Percentiles rank a stretch among this genome's conserved stretches.
Conservation (phyloP, 768 basidiomycete species). For the Kwoniella botswanensis region DNA sequence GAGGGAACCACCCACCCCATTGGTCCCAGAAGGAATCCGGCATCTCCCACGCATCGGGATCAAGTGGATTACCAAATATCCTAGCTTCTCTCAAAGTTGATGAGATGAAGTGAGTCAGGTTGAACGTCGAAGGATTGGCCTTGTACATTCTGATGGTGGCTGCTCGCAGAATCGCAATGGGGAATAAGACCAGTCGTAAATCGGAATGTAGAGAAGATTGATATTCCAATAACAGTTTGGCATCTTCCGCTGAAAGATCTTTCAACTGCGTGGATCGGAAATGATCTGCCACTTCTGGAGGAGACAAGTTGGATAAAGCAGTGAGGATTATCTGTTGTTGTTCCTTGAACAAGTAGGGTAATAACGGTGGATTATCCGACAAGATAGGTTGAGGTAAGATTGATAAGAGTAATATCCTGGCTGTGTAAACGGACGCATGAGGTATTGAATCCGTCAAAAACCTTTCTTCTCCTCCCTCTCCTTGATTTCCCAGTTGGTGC, state of each 20-base stretch:
- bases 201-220: conserved; percentile 21
- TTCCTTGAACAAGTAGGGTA: conserved; percentile 23
- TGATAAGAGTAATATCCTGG: conserved; percentile 25
- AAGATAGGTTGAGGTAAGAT: conserved; percentile 23
- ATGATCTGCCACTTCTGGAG: conserved; percentile 10
- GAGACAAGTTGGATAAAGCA: conserved; percentile 32
- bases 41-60: conserved; percentile 45
- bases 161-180: conserved; percentile 36
- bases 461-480: not conserved
- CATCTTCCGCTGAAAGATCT: conserved; percentile 21
- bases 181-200: conserved; percentile 33
- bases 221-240: conserved; percentile 31
- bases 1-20: conserved; percentile 36
- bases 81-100: conserved; percentile 21
- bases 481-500: too few species aligned
- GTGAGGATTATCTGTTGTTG: conserved; percentile 33
- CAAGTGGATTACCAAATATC: conserved; percentile 35
- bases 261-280: conserved; percentile 25
- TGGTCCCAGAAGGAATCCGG: conserved; percentile 33
- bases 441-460: not conserved
- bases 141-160: conserved; percentile 16
- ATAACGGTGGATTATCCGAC: conserved; percentile 14
- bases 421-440: conserved; percentile 33
- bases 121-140: conserved; percentile 16
- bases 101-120: conserved; percentile 28